Percentiles rank a stretch among this genome's conserved stretches.
Evolutionary conservation across 2,329 filamentous ascomycete genomes (phyloP).

Genomic region (Periglandula ipomoeae): DNA sequence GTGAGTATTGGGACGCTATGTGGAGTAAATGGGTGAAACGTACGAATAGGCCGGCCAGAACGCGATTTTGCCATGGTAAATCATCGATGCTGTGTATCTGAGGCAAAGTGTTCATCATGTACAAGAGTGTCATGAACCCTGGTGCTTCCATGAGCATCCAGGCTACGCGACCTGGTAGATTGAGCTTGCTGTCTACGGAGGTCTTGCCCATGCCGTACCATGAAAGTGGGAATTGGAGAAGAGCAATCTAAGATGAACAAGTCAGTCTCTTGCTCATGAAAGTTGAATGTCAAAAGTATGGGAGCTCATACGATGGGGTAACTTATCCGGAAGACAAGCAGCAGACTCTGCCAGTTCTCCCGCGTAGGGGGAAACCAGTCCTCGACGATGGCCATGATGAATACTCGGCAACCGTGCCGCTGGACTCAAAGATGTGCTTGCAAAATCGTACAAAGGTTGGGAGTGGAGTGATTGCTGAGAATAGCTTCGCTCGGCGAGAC

Average conservation of each 20-base stretch:
- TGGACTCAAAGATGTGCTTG: too few relatives aligned
- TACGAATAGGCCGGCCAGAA: constrained; percentile 60
- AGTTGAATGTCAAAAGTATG: neutral
- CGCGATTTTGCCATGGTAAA: constrained; percentile 70
- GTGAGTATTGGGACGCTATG: constrained; percentile 3
- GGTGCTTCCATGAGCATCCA: constrained; percentile 87
- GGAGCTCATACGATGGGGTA: constrained; percentile 38
- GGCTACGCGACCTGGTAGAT: constrained; percentile 78
- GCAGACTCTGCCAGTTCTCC: constrained; percentile 46
- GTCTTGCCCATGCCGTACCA: constrained; percentile 95
- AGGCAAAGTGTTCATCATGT: constrained; percentile 65
- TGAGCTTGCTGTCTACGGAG: constrained; percentile 62
- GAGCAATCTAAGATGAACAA: constrained; percentile 46
- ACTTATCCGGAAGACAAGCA: constrained; percentile 41
- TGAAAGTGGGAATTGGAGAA: constrained; percentile 63
- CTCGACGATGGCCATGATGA: constrained; percentile 38
- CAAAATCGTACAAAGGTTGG: too few relatives aligned
- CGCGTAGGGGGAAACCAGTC: constrained; percentile 49
- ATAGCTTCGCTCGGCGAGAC: too few relatives aligned
- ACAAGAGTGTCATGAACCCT: constrained; percentile 68
- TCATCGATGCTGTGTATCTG: constrained; percentile 43
- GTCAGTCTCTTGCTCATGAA: neutral
- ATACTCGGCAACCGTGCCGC: too few relatives aligned
- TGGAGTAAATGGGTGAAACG: constrained; percentile 16
- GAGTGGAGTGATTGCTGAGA: too few relatives aligned